Evolutionary conservation across 2,329 filamentous ascomycete genomes (phyloP).

Genomic region (Myriosclerotinia scirpicola): DNA sequence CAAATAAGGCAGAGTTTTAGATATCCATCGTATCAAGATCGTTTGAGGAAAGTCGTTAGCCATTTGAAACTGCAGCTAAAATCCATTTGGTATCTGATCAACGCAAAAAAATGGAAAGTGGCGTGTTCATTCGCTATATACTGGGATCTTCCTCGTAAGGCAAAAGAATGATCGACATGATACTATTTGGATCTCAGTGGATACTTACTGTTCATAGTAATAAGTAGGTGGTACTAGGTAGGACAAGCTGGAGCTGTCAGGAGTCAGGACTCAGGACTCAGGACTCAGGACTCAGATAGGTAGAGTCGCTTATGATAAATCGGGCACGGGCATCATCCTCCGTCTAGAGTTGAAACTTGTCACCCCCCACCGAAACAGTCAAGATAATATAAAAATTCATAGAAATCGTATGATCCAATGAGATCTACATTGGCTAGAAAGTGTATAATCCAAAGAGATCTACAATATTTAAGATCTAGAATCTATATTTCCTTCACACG

Average conservation of each 20-base stretch:
- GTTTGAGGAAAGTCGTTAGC: neutral
- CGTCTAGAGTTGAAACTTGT: constrained; percentile 11
- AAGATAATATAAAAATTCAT: constrained; percentile 17
- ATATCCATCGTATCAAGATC: neutral
- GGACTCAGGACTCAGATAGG: too few relatives aligned
- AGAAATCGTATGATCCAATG: constrained; percentile 10
- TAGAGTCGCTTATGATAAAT: constrained; percentile 16
- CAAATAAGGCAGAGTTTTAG: constrained; percentile 8
- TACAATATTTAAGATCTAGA: neutral
- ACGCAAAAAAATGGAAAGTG: neutral
- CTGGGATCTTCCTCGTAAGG: constrained; percentile 19
- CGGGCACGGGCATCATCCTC: constrained; percentile 15
- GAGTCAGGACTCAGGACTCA: too few relatives aligned
- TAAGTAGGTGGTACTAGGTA: too few relatives aligned
- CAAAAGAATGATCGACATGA: constrained; percentile 16
- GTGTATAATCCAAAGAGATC: constrained; percentile 9
- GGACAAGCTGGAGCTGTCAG: constrained; percentile 5
- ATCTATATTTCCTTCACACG: neutral
- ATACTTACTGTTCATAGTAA: neutral
- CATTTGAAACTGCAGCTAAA: neutral
- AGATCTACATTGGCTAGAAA: constrained; percentile 15
- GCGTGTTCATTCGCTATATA: constrained; percentile 18
- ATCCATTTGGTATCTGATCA: constrained; percentile 11
- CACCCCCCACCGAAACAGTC: constrained; percentile 24
- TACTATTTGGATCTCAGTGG: constrained; percentile 2